Conservation (phyloP, 495 filamentous ascomycete genomes). For the Hypoxylon lienhwacheense region DNA sequence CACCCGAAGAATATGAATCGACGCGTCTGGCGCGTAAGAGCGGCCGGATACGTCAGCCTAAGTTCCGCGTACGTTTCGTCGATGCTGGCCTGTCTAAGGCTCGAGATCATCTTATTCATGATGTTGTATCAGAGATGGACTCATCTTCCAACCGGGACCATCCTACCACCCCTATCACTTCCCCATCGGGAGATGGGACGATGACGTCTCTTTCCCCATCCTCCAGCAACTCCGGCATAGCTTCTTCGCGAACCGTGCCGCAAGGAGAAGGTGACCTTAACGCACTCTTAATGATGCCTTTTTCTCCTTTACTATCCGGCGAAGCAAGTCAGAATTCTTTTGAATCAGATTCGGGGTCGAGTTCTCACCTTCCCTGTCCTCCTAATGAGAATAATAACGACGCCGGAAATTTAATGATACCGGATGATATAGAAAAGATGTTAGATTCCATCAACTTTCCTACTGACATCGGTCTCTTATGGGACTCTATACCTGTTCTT, state of each 20-base stretch:
- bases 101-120: too few species aligned
- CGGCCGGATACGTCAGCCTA: not conserved
- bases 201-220: not conserved
- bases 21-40: not conserved
- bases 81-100: not conserved
- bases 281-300: not conserved
- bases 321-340: not conserved
- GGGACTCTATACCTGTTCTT: not conserved
- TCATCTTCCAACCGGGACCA: not conserved
- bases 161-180: not conserved
- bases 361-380: not conserved
- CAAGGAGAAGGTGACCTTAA: not conserved
- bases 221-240: not conserved
- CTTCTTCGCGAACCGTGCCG: not conserved
- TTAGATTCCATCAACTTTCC: slow-evolving; percentile 4
- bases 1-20: not conserved
- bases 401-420: not conserved
- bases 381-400: not conserved
- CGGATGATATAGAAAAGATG: slow-evolving; percentile 1
- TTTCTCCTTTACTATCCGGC: not conserved
- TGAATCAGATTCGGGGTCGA: not conserved
- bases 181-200: not conserved
- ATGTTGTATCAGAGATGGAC: too few species aligned
- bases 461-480: slow-evolving; percentile 3
- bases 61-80: slow-evolving; percentile 3